Percentiles rank a stretch among this genome's conserved stretches.
phyloP scores from a whole-genome alignment of 768 basidiomycete species.

The Cubamyces sp. region DNA sequence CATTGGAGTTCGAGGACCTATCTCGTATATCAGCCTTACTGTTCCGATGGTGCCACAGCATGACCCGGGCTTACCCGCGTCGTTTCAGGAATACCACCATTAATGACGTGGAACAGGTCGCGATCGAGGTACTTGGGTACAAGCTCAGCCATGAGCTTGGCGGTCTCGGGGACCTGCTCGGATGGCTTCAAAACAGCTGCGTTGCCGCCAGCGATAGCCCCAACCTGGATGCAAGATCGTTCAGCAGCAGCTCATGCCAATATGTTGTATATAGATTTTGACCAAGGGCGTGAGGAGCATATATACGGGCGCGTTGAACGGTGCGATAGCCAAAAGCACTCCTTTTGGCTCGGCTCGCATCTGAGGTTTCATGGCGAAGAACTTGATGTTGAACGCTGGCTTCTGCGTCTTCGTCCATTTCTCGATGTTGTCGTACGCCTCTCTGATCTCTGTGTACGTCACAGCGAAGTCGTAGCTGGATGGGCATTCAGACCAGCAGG shows the following conservation, averaged over 20 bases:
- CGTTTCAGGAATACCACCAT: constrained; percentile 68
- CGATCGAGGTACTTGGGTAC: constrained; percentile 77
- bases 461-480: constrained; percentile 63
- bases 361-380: constrained; percentile 60
- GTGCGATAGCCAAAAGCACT: constrained; percentile 66
- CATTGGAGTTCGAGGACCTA: constrained; percentile 75
- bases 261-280: constrained; percentile 20
- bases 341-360: constrained; percentile 81
- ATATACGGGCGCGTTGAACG: constrained; percentile 79
- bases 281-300: constrained; percentile 62
- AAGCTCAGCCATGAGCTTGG: constrained; percentile 65
- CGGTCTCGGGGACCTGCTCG: constrained; percentile 61
- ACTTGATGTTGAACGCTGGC: constrained; percentile 59
- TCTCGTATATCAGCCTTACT: not conserved
- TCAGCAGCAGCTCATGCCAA: too few species aligned
- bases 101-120: constrained; percentile 63
- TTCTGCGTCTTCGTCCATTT: constrained; percentile 75
- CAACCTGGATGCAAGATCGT: constrained; percentile 35
- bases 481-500: not conserved
- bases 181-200: constrained; percentile 76
- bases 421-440: constrained; percentile 64
- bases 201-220: constrained; percentile 82
- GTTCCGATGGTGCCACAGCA: too few species aligned
- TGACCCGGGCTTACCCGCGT: constrained; percentile 45
- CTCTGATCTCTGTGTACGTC: constrained; percentile 54